phyloP scores from a whole-genome alignment of 306 rosid species.

The Trifolium pratense region DNA sequence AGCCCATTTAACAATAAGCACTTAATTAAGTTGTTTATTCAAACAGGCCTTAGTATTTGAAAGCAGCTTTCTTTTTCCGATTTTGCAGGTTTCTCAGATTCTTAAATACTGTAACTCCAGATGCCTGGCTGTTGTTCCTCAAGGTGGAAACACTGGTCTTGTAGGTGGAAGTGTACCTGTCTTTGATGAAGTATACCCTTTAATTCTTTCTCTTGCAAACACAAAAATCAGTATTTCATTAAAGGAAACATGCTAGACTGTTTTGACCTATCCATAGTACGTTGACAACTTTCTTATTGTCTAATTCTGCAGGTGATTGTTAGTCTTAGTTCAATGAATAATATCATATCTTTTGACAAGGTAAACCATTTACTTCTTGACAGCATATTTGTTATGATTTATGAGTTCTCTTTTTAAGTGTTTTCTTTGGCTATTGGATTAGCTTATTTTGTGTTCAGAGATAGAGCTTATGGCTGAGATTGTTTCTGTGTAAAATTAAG shows the following conservation, averaged over 20 bases:
- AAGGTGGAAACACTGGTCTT: constrained; percentile 99
- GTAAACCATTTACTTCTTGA: constrained; percentile 51
- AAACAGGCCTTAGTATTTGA: not conserved
- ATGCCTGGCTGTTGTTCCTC: constrained; percentile 90
- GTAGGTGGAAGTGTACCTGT: constrained; percentile 99
- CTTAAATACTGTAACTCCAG: constrained; percentile 86
- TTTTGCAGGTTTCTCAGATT: constrained; percentile 75
- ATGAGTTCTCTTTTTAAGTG: constrained; percentile 16
- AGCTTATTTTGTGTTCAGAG: constrained; percentile 21
- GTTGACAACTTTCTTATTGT: constrained; percentile 38
- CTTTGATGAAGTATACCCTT: constrained; percentile 79
- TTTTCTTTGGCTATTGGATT: constrained; percentile 32
- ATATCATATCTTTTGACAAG: constrained; percentile 81
- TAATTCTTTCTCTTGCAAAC: constrained; percentile 19
- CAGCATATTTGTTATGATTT: constrained; percentile 30
- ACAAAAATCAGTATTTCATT: not conserved
- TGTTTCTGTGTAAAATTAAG: constrained; percentile 23
- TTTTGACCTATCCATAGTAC: constrained; percentile 7
- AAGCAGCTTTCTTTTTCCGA: not conserved
- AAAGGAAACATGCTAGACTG: not conserved
- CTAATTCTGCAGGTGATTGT: constrained; percentile 81
- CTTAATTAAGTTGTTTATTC: not conserved
- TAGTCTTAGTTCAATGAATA: constrained; percentile 77
- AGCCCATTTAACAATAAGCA: not conserved
- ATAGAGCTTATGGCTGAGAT: constrained; percentile 12